Conservation (phyloP, 306 rosid genomes). For the Cucurbita ficifolia region DNA sequence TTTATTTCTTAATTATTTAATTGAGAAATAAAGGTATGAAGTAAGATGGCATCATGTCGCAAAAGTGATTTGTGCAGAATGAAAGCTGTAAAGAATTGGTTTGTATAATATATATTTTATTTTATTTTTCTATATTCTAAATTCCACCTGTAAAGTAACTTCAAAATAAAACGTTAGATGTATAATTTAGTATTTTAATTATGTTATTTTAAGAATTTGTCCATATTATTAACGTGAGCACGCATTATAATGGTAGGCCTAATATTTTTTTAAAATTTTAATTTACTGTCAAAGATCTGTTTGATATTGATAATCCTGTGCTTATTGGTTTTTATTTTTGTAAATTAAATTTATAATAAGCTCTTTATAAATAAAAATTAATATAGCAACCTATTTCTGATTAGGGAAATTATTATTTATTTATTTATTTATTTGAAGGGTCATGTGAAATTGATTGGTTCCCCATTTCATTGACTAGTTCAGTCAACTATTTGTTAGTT, state of each 20-base stretch:
- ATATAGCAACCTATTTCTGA: not conserved
- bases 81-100: constrained; percentile 7
- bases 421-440: too few species aligned
- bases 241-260: not conserved
- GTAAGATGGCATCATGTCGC: constrained; percentile 2
- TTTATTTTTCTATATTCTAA: not conserved
- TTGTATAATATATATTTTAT: not conserved
- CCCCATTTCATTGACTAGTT: too few species aligned
- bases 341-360: too few species aligned
- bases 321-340: too few species aligned
- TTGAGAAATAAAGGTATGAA: not conserved
- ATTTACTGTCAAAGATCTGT: too few species aligned
- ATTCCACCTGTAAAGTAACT: constrained; percentile 3
- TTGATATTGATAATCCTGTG: too few species aligned
- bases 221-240: not conserved
- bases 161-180: too few species aligned
- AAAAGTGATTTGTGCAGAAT: not conserved
- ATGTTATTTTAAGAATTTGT: not conserved
- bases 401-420: not conserved
- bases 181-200: not conserved
- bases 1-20: not conserved
- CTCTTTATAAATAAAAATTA: too few species aligned
- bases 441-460: too few species aligned
- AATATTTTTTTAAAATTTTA: too few species aligned
- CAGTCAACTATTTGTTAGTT: too few species aligned